Evolutionary conservation across 106 monocot species (phyloP).

Genomic region (Dendrobium huoshanense): DNA sequence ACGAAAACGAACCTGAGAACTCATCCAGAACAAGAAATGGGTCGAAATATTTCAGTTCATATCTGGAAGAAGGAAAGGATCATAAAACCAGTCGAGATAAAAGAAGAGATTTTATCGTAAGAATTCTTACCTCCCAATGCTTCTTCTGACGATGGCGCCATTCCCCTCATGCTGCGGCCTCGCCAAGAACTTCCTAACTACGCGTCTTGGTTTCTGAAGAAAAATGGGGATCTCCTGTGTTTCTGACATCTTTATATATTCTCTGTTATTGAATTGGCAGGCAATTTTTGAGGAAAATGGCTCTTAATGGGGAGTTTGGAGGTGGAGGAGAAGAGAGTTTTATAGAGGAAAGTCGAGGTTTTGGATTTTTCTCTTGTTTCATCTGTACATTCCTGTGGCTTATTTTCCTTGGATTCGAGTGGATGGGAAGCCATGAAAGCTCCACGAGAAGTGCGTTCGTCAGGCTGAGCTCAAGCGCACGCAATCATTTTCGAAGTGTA

Average conservation of each 20-base stretch:
- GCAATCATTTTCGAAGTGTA: background rate
- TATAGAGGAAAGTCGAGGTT: background rate
- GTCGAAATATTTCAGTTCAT: constrained; percentile 69
- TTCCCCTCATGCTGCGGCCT: constrained; percentile 65
- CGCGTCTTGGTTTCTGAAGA: constrained; percentile 38
- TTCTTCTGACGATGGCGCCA: constrained; percentile 68
- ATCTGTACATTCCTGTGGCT: background rate
- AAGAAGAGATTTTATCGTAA: no score
- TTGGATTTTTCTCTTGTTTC: background rate
- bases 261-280: background rate
- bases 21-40: constrained; percentile 71
- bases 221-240: background rate
- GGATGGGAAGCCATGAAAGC: background rate
- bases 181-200: constrained; percentile 49
- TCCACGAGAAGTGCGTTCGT: background rate
- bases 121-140: constrained; percentile 60
- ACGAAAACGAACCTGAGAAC: constrained; percentile 46
- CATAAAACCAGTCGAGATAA: background rate
- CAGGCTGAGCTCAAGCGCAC: background rate
- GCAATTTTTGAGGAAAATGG: background rate
- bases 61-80: constrained; percentile 17
- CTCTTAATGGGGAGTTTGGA: background rate
- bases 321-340: background rate
- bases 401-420: background rate
- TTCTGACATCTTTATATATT: constrained; percentile 1